Conservation (phyloP, 192 early-diverging fungal genomes). For the Dissophora ornata region DNA sequence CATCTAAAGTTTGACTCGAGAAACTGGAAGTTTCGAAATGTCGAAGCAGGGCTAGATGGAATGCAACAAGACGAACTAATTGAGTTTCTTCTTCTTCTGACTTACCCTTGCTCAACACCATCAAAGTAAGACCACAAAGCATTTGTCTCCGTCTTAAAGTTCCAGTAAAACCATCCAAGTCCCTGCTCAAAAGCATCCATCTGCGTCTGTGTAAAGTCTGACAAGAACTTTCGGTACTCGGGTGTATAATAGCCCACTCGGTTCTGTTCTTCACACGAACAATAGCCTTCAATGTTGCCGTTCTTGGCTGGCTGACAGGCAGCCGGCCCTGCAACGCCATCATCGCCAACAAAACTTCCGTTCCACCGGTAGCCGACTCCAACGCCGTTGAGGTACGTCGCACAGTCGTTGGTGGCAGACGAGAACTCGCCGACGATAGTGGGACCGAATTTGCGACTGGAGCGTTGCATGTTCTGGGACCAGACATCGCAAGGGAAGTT, state of each 20-base stretch:
- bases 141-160: constrained; percentile 73
- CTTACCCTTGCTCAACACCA: constrained; percentile 49
- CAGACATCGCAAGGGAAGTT: constrained; percentile 52
- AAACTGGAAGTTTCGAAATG: too few relatives aligned
- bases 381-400: constrained; percentile 79
- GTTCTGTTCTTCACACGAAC: constrained; percentile 68
- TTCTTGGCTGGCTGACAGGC: constrained; percentile 27
- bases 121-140: constrained; percentile 71
- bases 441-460: constrained; percentile 57
- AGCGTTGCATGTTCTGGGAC: constrained; percentile 27
- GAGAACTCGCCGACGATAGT: constrained; percentile 83
- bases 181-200: constrained; percentile 77
- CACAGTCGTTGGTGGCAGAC: constrained; percentile 79
- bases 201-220: constrained; percentile 68
- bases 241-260: constrained; percentile 32
- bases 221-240: constrained; percentile 55
- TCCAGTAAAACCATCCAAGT: constrained; percentile 81
- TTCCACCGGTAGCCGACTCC: constrained; percentile 71
- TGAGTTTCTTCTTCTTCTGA: too few relatives aligned
- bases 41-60: too few relatives aligned
- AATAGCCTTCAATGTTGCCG: constrained; percentile 43
- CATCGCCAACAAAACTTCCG: constrained; percentile 58
- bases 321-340: constrained; percentile 12
- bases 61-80: too few relatives aligned
- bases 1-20: too few relatives aligned